Conservation (phyloP, 306 rosid genomes). For the Vachellia pachyceras region DNA sequence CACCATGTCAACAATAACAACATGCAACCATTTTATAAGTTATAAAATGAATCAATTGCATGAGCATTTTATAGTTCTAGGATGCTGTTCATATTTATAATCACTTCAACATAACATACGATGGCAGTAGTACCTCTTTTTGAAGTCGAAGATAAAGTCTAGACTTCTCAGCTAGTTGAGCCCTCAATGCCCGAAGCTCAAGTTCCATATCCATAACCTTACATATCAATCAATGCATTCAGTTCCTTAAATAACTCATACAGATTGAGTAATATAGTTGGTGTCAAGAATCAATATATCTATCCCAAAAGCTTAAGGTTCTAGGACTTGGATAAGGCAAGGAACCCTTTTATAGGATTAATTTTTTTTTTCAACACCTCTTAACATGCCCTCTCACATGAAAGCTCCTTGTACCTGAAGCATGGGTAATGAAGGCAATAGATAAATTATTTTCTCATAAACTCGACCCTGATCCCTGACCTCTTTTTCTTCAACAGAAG, state of each 20-base stretch:
- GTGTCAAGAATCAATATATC: not conserved
- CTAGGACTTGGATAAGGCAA: not conserved
- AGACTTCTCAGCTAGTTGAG: constrained; percentile 87
- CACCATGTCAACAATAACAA: not conserved
- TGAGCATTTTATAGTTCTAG: not conserved
- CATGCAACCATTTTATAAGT: not conserved
- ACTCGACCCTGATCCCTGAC: not conserved
- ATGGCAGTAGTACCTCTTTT: constrained; percentile 71
- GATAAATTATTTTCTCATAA: constrained; percentile 17
- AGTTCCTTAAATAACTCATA: constrained; percentile 28
- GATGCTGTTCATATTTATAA: constrained; percentile 6
- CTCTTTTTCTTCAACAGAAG: not conserved
- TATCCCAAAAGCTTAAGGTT: not conserved
- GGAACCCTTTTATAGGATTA: not conserved
- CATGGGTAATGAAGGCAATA: not conserved
- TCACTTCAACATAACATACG: constrained; percentile 18
- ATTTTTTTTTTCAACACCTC: not conserved
- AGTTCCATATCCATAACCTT: constrained; percentile 99
- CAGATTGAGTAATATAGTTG: constrained; percentile 3
- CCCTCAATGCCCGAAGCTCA: constrained; percentile 90
- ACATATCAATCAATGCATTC: constrained; percentile 38
- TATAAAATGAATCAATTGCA: not conserved
- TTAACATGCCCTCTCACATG: not conserved
- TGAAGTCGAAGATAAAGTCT: constrained; percentile 82
- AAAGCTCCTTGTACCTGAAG: not conserved